Base-by-base conservation (phyloP, 768 basidiomycete species). In the Kwoniella dendrophila region DNA sequence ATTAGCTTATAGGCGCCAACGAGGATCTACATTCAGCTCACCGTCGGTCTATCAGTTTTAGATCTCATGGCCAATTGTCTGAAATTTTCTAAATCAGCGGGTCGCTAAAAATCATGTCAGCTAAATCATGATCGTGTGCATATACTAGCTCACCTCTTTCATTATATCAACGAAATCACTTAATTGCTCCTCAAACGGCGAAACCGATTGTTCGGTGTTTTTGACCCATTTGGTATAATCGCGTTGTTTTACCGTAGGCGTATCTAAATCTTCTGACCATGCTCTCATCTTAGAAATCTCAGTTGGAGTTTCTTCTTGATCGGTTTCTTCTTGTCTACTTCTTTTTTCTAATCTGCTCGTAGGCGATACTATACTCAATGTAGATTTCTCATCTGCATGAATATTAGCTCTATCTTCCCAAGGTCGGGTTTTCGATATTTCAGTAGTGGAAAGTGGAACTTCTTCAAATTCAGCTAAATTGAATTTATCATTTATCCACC, bases 401-500 rank as follows among this genome's bases (percentile, higher is more conserved):
- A 16, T 10, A 14, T 16, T 7, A n/a, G 11, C n/a, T n/a, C 49
- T 33, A 0, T 51, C 30, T 16, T 51, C 32, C 49, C 49, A 51
- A 10, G 30, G 49, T 1, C 26, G 20, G n/a, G 29, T 26, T 30
- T 51, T 32, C 2, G 29, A 33, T 32, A 22, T 20, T 33, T 51
- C 49, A 4, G 49, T 51, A 51, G 32, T 32, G 3, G 32, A 33
- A 14, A 51, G 32, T 16, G 49, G 49, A 11, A 51, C 49, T 20
- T 51, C 49, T 22, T 51, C 49, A 32, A 34, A 51, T 18, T 51
- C 49, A 20, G 29, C 18, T 0, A n/a, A 33, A 34, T 33, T 4
- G 30, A 51, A 51, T 22, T n/a, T 32, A 20, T 51, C 49, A 51
- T 51, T 51, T 22, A 33, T 12, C 49, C 49, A 51, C 34, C 49